phyloP scores from a whole-genome alignment of 768 basidiomycete species.

The Mycena indigotica region DNA sequence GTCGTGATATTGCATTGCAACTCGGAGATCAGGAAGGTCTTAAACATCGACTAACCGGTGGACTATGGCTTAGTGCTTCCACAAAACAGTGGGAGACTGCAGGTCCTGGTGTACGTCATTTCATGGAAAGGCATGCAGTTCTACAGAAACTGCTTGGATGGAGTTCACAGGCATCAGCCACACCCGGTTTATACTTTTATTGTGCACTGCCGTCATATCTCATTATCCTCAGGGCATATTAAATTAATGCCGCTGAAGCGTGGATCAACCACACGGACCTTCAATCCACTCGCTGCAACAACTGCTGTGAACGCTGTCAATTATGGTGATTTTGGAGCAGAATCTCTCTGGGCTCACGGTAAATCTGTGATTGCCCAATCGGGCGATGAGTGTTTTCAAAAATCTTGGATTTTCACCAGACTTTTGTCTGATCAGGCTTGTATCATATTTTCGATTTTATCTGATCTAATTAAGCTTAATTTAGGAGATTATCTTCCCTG shows the following conservation, averaged over 20 bases:
- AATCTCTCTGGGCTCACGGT: not conserved
- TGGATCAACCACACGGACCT: constrained; percentile 6
- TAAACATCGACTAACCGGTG: constrained; percentile 18
- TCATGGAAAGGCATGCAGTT: constrained; percentile 9
- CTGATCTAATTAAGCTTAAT: not conserved
- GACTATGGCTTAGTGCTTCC: constrained; percentile 3
- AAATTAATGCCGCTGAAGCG: constrained; percentile 2
- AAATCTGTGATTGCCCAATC: not conserved
- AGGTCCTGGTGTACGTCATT: not conserved
- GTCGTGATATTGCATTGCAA: constrained; percentile 26
- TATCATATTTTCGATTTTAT: not conserved
- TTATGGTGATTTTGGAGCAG: not conserved
- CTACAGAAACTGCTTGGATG: constrained; percentile 22
- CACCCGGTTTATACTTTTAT: not conserved
- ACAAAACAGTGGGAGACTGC: not conserved
- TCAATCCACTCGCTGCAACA: constrained; percentile 8
- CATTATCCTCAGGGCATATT: not conserved
- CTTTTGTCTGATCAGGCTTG: no score
- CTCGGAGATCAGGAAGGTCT: constrained; percentile 20
- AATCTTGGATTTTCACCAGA: not conserved
- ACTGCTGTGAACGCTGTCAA: constrained; percentile 2
- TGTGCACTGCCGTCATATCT: not conserved
- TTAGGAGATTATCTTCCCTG: not conserved
- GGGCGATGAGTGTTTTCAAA: not conserved
- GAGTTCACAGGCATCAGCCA: not conserved